Base-by-base conservation (phyloP, 805 yeast genomes). In the Ogataea glucozyma region DNA sequence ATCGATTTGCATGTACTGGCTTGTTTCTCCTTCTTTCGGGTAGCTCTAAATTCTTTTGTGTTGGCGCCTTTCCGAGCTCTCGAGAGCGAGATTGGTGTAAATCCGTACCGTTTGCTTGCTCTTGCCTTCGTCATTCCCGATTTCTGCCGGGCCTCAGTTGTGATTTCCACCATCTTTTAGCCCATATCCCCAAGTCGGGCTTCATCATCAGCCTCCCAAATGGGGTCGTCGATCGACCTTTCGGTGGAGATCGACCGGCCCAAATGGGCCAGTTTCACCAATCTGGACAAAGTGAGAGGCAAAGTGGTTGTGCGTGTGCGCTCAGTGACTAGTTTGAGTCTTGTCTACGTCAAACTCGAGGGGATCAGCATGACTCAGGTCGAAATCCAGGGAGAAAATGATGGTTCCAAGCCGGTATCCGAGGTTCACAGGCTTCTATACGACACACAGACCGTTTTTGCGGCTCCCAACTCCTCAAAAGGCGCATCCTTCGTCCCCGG, bases 401-500 rank as follows among this genome's bases (percentile, higher is more conserved):
- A 47, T 37, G 33, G 43, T 19, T 20, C 51, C 3, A 41, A 42
- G 29, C 46, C 51, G 2, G 41, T 46, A 2, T 17, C 24, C 14
- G 78, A 72, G 49, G 55, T 56, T 6, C 83, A 78, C 53, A 69
- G 69, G 43, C 59, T 77, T 8, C 61, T 78, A 16, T 77, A 76
- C 49, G 79, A 76, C 41, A 69, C 78, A 1, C 43, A 53, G 20
- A 67, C 76, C 0, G 75, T 78, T 19, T 78, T 78, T 43, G 83
- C 82, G 2, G 78, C 83, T 0, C 67, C 64, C 11, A 64, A 75
- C 20, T 61, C 54, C 30, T 64, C 72, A 8, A 67, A 68, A 44
- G 77, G 69, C 45, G 71, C 71, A 47, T 72, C 76, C 0, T 58
- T 77, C 44, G 59, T 72, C 3, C 77, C 81, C 0, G 83, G 83